Evolutionary conservation across 768 basidiomycete species (phyloP), one percentile per base, ranked within the genome.

Genomic region (Phallus indusiatus): DNA sequence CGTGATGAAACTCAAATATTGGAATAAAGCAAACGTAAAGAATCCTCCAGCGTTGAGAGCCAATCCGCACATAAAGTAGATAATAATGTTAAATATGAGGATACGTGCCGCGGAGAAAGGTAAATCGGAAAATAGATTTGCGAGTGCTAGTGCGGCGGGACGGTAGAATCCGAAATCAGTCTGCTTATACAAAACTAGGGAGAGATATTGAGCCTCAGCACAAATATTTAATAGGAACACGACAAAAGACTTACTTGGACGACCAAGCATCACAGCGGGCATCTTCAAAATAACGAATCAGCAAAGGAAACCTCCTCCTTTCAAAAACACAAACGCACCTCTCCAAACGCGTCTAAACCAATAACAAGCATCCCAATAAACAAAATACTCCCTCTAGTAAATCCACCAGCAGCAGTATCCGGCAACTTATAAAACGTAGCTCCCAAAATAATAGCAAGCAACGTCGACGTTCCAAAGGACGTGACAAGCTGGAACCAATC

Each of bases 371-470:
- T 69, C 61, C 60, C 53, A 62, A 61, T 71, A 68, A 94, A 93
- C 55, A 94, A 80, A 33, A 92, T 82, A 71, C 88, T 78, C 50
- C 90, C 90, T 62, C 92, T 82, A 22, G 91, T 92, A 73, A 96
- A 96, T 0, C 86, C 89, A 34, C 93, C 93, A 47, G 79, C 78
- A 6, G 92, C 81, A 0, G 86, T 85, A 14, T 78, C 66, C 1
- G 90, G 88, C 53, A 87, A 78, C 52, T 86, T 81, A 66, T 84
- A 82, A 74, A 82, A 95, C 8, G 85, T 81, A 8, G 78, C 83
- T 36, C 91, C 91, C 64, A 88, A 75, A 47, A 89, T 78, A 50
- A 89, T 65, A n/a, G 83, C 78, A 28, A 85, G 69, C 54, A 87
- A 79, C 20, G 78, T 75, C 1, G 82, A 77, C 28, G 89, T 73